phyloP scores from a whole-genome alignment of 2,329 filamentous ascomycete genomes.

The Bipolaris cookei region DNA sequence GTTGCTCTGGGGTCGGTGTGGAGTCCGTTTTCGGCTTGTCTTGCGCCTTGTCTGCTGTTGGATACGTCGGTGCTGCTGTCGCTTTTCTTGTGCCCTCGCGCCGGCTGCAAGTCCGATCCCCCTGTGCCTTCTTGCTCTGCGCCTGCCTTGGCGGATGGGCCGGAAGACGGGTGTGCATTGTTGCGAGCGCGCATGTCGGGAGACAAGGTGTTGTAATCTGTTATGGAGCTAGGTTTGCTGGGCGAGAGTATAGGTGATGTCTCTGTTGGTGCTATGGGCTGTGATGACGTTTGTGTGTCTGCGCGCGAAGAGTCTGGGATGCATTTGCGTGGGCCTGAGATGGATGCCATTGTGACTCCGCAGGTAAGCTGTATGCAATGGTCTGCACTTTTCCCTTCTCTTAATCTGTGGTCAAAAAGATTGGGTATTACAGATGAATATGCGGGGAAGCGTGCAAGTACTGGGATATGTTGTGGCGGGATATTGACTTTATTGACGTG shows the following conservation, averaged over 20 bases:
- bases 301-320: conserved; percentile 7
- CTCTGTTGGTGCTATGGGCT: conserved; percentile 38
- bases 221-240: background rate
- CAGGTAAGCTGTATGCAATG: background rate
- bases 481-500: background rate
- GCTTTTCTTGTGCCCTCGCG: background rate
- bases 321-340: conserved; percentile 21
- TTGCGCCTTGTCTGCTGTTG: background rate
- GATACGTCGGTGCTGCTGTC: background rate
- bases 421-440: too few species aligned
- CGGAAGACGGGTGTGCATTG: background rate
- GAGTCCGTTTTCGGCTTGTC: background rate
- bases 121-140: conserved; percentile 7
- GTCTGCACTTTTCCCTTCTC: too few species aligned
- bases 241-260: conserved; percentile 33
- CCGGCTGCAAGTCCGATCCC: background rate
- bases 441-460: too few species aligned
- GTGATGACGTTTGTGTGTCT: conserved; percentile 2
- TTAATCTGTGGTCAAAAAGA: too few species aligned
- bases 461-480: background rate
- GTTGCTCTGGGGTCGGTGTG: background rate
- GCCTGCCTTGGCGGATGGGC: background rate
- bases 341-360: conserved; percentile 2
- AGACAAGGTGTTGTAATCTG: conserved; percentile 38
- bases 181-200: conserved; percentile 6